Evolutionary conservation across 495 filamentous ascomycete genomes (phyloP), one percentile per base, ranked within the genome.

Genomic region (Pseudevernia furfuracea): DNA sequence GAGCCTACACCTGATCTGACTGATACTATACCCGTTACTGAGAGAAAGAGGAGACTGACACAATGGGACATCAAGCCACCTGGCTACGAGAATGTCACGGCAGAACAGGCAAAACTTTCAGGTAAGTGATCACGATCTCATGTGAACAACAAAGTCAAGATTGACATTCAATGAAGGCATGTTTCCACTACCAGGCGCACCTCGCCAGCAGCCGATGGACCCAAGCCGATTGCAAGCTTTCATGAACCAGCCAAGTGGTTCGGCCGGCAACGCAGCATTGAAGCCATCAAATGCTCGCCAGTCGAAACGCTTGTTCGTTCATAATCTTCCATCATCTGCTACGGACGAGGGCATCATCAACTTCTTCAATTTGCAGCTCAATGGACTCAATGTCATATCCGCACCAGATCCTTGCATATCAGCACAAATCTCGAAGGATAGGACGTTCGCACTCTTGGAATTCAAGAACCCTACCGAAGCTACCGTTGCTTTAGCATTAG

Each of bases 21-120:
- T 65, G 87, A 96, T 70, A 79, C 91, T 64, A 78, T 85, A 34
- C 84, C 90, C 12, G 79, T 99, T 60, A 78, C 89, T 60, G 85
- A 91, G 68, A 86, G 92, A 62, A 91, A 90, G 81, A 86, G 94
- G 69, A 86, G 94, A 61, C 77, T 97, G 79, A 97, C 92, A 37
- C 96, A 97, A 74, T 99, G 94, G 94, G 94, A 99, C 74, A 96
- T 99, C 74, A 99, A 97, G 79, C 94, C 94, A 17, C 90, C 91
- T 28, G 93, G 94, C 37, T 99, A 99, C 71, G 94, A 97, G 75
- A 96, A 96, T 77, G 94, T 99, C 66, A 97, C 95, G 17, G 95
- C 94, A 32, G 94, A 99, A 74, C 95, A 97, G 73, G 95, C 94
- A 34, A 99, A 99, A 80, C 82, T 99, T 41, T 99, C 94, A n/a